A percentile compares a stretch with the other conserved stretches of the same genome.
These are phyloP conservation scores for Aspergillus intermedius DNA, from an alignment of 2,329 filamentous ascomycete genomes.

Conservation along the genomic window DNA sequence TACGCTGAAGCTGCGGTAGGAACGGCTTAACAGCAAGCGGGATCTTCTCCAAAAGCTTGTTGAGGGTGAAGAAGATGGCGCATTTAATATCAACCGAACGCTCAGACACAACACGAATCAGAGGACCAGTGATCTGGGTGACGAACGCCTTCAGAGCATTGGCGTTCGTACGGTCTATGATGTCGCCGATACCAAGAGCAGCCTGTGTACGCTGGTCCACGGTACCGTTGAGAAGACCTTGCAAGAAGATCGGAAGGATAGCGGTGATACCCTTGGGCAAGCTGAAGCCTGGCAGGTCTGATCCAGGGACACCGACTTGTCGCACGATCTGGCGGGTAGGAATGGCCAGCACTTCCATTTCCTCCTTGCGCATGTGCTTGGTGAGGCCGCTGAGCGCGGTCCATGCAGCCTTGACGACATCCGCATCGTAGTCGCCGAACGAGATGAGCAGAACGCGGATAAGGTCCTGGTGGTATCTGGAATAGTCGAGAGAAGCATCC, in stretches of 20 bases:
- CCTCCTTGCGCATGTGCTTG: conserved; percentile 85
- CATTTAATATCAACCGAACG: conserved; percentile 88
- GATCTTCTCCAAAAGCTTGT: conserved; percentile 94
- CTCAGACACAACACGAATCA: conserved; percentile 96
- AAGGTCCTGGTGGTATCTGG: conserved; percentile 91
- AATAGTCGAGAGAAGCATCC: conserved; percentile 76
- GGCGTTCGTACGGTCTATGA: conserved; percentile 85
- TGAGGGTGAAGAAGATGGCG: conserved; percentile 87
- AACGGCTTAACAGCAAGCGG: conserved; percentile 93
- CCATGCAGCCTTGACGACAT: conserved; percentile 88
- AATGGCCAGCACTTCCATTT: conserved; percentile 88
- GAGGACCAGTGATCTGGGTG: conserved; percentile 91
- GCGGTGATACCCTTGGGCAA: conserved; percentile 96
- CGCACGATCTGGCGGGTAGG: conserved; percentile 81
- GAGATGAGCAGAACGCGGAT: conserved; percentile 84
- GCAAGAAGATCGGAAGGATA: conserved; percentile 91
- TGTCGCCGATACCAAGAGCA: conserved; percentile 88
- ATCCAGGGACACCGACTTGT: conserved; percentile 80
- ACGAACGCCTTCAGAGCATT: conserved; percentile 89
- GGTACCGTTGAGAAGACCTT: conserved; percentile 94
- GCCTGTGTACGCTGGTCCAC: conserved; percentile 86
- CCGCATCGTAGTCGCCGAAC: conserved; percentile 77
- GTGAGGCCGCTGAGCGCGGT: conserved; percentile 79
- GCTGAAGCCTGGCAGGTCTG: conserved; percentile 76
- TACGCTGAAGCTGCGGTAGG: conserved; percentile 90